Conservation (phyloP, 257 asterid species). For the Nicotiana otophora region DNA sequence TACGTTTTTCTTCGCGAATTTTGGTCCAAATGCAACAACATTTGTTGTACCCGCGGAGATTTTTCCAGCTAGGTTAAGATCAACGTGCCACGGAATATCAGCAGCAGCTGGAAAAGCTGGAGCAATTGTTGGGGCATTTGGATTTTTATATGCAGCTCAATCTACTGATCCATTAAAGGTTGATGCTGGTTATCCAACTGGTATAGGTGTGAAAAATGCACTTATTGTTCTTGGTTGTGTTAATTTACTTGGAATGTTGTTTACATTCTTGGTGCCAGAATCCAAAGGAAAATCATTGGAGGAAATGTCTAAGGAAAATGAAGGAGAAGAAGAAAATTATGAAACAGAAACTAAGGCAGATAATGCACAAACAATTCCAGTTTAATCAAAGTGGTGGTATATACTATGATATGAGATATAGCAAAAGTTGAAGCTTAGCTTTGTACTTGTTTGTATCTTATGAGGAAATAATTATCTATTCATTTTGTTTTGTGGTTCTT, state of each 20-base stretch:
- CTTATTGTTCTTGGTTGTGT: conserved; percentile 40
- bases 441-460: neutral
- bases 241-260: conserved; percentile 33
- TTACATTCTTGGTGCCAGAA: conserved; percentile 48
- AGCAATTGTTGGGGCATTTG: conserved; percentile 48
- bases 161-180: conserved; percentile 27
- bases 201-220: conserved; percentile 38
- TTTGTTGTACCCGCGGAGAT: conserved; percentile 62
- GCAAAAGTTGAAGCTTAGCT: neutral
- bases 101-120: conserved; percentile 55
- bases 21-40: conserved; percentile 53
- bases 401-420: neutral
- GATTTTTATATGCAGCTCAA: conserved; percentile 52
- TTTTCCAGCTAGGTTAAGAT: conserved; percentile 48
- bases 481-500: neutral
- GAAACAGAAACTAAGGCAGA: conserved; percentile 14
- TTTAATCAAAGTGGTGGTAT: conserved; percentile 4
- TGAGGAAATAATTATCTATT: neutral
- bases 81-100: conserved; percentile 58
- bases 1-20: conserved; percentile 52
- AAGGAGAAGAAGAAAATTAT: conserved; percentile 11
- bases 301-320: conserved; percentile 42
- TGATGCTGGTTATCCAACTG: conserved; percentile 43
- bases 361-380: conserved; percentile 23
- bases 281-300: conserved; percentile 42